Conservation (phyloP, 345 rosid genomes). For the Nasturtium officinale region DNA sequence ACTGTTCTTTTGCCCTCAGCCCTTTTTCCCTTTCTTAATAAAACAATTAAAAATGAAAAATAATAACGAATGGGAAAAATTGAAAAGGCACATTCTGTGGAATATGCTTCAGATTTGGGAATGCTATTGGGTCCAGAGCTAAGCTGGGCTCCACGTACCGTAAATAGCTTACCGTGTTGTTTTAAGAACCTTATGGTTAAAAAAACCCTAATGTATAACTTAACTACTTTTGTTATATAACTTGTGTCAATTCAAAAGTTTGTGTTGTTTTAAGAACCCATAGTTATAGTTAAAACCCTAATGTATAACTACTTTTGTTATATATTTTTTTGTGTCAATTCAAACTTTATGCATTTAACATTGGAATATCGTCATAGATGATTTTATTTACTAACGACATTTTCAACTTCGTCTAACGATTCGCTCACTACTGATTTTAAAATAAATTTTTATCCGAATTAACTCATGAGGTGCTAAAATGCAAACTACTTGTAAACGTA, state of each 20-base stretch:
- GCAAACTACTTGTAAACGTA: not conserved
- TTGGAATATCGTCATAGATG: not conserved
- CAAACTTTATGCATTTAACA: not conserved
- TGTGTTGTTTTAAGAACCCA: too few relatives aligned
- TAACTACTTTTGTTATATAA: constrained; percentile 1
- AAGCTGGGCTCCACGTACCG: constrained; percentile 53
- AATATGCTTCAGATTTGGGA: constrained; percentile 54
- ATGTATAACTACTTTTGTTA: not conserved
- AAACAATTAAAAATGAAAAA: not conserved
- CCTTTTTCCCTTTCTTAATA: not conserved
- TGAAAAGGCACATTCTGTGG: constrained; percentile 55
- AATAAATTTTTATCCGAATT: not conserved
- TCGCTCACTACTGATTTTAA: not conserved
- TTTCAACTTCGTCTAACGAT: not conserved
- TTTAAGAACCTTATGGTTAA: not conserved
- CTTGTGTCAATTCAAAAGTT: not conserved
- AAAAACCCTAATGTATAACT: constrained; percentile 39
- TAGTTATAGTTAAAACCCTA: too few relatives aligned
- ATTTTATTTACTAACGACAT: not conserved
- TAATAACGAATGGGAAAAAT: constrained; percentile 24
- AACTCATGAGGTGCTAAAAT: not conserved
- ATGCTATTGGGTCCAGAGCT: constrained; percentile 35
- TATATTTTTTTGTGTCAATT: constrained; percentile 1
- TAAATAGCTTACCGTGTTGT: constrained; percentile 6
- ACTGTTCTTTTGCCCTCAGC: not conserved